phyloP scores from a whole-genome alignment of 148 eudicot species.

The Spergularia bocconei region DNA sequence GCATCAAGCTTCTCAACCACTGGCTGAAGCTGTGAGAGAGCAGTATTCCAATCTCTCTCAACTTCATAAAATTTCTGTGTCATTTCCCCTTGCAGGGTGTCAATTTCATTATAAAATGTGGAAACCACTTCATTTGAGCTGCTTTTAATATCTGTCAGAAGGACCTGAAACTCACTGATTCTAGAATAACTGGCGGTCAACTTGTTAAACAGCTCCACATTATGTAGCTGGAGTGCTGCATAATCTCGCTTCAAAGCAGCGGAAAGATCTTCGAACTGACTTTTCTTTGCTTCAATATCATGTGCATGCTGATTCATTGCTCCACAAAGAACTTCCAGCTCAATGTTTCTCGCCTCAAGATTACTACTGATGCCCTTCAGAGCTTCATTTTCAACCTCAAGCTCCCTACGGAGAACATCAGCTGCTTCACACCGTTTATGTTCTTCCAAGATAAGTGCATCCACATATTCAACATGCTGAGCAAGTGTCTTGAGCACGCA shows the following conservation, averaged over 20 bases:
- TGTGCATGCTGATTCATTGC: conserved; percentile 47
- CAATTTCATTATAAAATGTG: conserved; percentile 40
- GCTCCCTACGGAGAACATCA: conserved; percentile 37
- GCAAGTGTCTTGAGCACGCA: conserved; percentile 43
- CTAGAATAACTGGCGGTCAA: conserved; percentile 40
- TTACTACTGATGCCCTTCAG: conserved; percentile 41
- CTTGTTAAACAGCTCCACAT: conserved; percentile 43
- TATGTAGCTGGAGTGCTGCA: conserved; percentile 36
- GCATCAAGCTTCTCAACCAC: conserved; percentile 54
- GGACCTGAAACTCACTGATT: conserved; percentile 44
- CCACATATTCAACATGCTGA: conserved; percentile 46
- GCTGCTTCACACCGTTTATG: conserved; percentile 35
- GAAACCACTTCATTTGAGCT: conserved; percentile 44
- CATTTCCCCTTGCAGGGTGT: conserved; percentile 50
- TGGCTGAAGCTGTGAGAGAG: conserved; percentile 40
- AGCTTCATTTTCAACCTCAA: conserved; percentile 46
- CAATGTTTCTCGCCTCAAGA: conserved; percentile 59
- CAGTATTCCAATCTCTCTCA: conserved; percentile 48
- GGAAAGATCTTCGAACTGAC: conserved; percentile 43
- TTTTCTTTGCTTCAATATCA: conserved; percentile 48
- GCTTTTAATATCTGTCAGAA: conserved; percentile 46
- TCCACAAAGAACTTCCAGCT: conserved; percentile 65
- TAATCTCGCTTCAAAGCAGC: conserved; percentile 42
- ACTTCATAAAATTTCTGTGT: conserved; percentile 35
- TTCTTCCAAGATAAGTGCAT: conserved; percentile 40